These are phyloP conservation scores for Platanthera guangdongensis DNA, from an alignment of 106 monocot species.

Conservation along the genomic window DNA sequence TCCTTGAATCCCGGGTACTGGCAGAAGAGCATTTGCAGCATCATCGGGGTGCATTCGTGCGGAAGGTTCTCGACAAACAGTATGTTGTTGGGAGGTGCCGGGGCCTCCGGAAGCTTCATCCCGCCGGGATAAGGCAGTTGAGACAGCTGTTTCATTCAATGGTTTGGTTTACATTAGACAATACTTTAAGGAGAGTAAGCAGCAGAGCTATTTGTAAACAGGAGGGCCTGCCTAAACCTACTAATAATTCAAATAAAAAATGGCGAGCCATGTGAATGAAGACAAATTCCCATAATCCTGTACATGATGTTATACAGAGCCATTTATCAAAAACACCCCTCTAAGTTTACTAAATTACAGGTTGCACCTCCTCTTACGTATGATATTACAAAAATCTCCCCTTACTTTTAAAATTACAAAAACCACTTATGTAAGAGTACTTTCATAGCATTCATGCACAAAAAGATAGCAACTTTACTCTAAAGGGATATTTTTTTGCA, in stretches of 20 bases:
- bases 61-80: constrained; percentile 90
- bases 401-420: too few species aligned
- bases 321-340: too few species aligned
- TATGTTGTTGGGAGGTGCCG: constrained; percentile 78
- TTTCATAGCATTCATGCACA: too few species aligned
- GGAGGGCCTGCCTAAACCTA: not conserved
- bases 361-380: too few species aligned
- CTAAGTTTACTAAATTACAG: too few species aligned
- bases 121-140: constrained; percentile 60
- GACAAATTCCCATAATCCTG: not conserved
- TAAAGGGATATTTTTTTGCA: too few species aligned
- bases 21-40: constrained; percentile 93
- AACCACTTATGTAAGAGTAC: too few species aligned
- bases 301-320: too few species aligned
- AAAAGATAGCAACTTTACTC: too few species aligned
- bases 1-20: constrained; percentile 95
- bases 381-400: too few species aligned
- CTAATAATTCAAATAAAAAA: not conserved
- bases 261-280: not conserved
- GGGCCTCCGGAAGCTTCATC: constrained; percentile 49
- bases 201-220: not conserved
- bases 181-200: not conserved
- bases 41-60: constrained; percentile 77
- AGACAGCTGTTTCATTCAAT: constrained; percentile 40
- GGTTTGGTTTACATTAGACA: not conserved